Percentiles rank a stretch among this genome's conserved stretches.
Conservation (phyloP, 495 filamentous ascomycete genomes). For the Hapsidospora chrysogenum region DNA sequence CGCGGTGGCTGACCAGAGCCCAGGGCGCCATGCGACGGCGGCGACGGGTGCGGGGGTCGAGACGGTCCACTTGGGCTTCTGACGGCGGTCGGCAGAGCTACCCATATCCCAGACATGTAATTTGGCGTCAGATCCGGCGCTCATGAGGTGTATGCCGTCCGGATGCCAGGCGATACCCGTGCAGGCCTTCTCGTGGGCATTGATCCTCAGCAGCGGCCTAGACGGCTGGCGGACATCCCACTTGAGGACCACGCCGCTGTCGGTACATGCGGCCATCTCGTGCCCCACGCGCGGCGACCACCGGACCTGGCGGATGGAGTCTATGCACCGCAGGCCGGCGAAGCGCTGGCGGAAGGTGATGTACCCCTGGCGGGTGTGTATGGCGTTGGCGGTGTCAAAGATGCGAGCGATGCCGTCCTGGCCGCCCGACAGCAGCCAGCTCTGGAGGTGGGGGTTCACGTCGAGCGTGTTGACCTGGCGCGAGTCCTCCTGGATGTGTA, state of each 20-base stretch:
- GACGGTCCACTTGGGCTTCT: conserved; percentile 54
- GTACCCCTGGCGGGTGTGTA: conserved; percentile 18
- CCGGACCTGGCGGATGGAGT: conserved; percentile 71
- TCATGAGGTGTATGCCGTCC: conserved; percentile 78
- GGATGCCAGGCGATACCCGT: conserved; percentile 88
- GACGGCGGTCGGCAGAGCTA: conserved; percentile 54
- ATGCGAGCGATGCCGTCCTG: conserved; percentile 78
- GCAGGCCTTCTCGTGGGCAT: conserved; percentile 64
- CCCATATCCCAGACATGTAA: conserved; percentile 90
- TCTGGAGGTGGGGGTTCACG: conserved; percentile 69
- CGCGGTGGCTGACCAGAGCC: conserved; percentile 51
- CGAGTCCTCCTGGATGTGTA: conserved; percentile 57
- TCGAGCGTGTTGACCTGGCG: conserved; percentile 86
- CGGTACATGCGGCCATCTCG: conserved; percentile 79
- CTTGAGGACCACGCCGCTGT: conserved; percentile 55
- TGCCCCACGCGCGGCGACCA: conserved; percentile 79
- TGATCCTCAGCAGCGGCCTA: conserved; percentile 46
- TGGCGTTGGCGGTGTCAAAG: conserved; percentile 29
- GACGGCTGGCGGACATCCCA: conserved; percentile 33
- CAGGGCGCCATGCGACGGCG: conserved; percentile 73
- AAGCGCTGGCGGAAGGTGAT: conserved; percentile 18
- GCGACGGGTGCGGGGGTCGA: conserved; percentile 45
- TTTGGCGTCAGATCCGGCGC: conserved; percentile 64
- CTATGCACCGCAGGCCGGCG: conserved; percentile 32
- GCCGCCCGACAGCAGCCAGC: conserved; percentile 70